Percentiles rank a stretch among this genome's conserved stretches.
Evolutionary conservation across 164 flowering plant species (phyloP).

Genomic region (Warburgia ugandensis): DNA sequence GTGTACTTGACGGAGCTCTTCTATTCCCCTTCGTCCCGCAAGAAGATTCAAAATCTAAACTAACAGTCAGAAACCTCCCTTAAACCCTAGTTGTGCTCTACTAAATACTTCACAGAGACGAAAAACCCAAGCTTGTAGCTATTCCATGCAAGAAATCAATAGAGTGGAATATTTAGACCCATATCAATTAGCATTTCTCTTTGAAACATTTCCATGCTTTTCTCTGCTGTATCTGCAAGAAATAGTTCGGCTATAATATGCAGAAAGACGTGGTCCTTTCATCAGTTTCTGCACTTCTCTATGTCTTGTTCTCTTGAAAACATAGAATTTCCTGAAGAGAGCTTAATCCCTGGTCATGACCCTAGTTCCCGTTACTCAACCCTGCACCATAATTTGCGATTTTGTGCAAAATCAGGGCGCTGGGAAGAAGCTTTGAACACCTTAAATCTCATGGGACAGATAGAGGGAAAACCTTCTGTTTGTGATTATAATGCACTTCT

Average conservation of each 20-base stretch:
- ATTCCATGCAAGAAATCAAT: too few species aligned
- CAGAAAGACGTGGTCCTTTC: constrained; percentile 3
- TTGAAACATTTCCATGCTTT: constrained; percentile 1
- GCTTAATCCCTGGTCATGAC: not conserved
- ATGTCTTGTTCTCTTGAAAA: constrained; percentile 3
- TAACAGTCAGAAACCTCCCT: too few species aligned
- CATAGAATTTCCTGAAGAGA: constrained; percentile 9
- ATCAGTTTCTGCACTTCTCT: constrained; percentile 4
- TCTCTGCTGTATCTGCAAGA: not conserved
- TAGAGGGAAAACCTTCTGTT: constrained; percentile 32
- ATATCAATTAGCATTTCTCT: too few species aligned
- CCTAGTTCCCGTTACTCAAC: not conserved
- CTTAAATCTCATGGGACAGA: constrained; percentile 24
- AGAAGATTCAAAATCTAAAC: too few species aligned
- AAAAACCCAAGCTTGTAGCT: too few species aligned
- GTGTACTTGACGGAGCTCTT: too few species aligned
- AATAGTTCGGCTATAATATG: constrained; percentile 5
- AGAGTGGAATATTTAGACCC: too few species aligned
- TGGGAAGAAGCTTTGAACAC: constrained; percentile 21
- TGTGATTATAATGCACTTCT: constrained; percentile 41
- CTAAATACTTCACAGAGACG: too few species aligned
- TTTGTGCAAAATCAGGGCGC: constrained; percentile 26
- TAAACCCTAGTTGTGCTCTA: too few species aligned
- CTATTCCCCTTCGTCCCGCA: too few species aligned
- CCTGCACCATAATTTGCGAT: constrained; percentile 19